These are phyloP conservation scores for Danielia reshetovae DNA, from an alignment of 805 yeast genomes.

Conservation along the genomic window DNA sequence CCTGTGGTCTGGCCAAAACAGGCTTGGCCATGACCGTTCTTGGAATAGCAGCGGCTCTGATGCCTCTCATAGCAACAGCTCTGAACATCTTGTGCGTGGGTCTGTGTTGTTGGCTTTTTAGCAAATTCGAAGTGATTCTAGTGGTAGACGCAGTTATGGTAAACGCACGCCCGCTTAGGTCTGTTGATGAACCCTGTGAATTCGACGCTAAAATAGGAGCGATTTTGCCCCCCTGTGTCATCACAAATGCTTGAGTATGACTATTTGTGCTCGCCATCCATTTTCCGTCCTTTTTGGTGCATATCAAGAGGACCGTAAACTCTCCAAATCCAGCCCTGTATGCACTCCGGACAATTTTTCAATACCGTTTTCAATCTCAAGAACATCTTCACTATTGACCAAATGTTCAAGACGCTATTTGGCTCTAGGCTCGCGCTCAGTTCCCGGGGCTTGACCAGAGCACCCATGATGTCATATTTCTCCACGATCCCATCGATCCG, in stretches of 20 bases:
- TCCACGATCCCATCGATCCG: background rate
- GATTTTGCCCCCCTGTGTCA: too few species aligned
- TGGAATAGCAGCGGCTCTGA: constrained; percentile 20
- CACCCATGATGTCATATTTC: constrained; percentile 6
- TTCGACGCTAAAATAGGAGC: too few species aligned
- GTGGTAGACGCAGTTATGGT: constrained; percentile 3
- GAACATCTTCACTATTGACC: background rate
- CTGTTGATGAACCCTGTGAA: too few species aligned
- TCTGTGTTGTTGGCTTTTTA: background rate
- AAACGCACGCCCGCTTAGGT: constrained; percentile 6
- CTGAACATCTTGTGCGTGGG: constrained; percentile 27
- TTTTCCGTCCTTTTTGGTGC: too few species aligned
- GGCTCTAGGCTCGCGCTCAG: constrained; percentile 7
- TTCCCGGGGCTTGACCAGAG: constrained; percentile 4
- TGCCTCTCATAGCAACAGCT: constrained; percentile 23
- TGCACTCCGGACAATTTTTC: constrained; percentile 4
- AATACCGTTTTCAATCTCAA: background rate
- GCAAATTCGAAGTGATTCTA: constrained; percentile 1
- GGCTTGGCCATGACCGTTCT: too few species aligned
- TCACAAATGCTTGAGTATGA: too few species aligned
- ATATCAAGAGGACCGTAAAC: too few species aligned
- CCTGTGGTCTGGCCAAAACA: constrained; percentile 14
- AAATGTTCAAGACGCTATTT: constrained; percentile 14
- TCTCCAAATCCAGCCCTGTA: too few species aligned
- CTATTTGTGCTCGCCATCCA: too few species aligned